These are phyloP conservation scores for Candida albicans DNA, from an alignment of 1,139 yeast genomes.

Conservation along the genomic window DNA sequence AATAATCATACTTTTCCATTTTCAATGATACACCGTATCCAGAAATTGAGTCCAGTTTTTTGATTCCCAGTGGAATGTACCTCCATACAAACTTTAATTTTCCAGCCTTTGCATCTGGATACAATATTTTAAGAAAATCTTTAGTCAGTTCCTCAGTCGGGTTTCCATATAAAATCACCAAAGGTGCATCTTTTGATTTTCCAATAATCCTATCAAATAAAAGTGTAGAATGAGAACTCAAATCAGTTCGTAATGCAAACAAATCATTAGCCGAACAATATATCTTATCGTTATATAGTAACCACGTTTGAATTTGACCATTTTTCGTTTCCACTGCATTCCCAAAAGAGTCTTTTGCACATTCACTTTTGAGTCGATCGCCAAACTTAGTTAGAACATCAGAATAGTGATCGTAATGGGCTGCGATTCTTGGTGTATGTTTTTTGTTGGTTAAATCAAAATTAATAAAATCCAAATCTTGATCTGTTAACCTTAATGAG, in stretches of 20 bases:
- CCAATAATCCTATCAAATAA: slow-evolving; percentile 68
- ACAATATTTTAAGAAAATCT: slow-evolving; percentile 58
- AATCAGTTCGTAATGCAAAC: slow-evolving; percentile 51
- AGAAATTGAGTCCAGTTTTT: slow-evolving; percentile 36
- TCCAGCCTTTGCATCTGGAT: slow-evolving; percentile 60
- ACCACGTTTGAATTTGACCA: slow-evolving; percentile 47
- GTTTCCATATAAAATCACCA: slow-evolving; percentile 52
- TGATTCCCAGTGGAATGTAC: slow-evolving; percentile 44
- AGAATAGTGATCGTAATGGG: slow-evolving; percentile 58
- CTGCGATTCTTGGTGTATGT: slow-evolving; percentile 60
- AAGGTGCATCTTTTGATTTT: slow-evolving; percentile 35
- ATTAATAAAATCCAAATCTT: slow-evolving; percentile 38
- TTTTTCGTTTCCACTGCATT: slow-evolving; percentile 18
- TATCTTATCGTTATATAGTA: slow-evolving; percentile 49
- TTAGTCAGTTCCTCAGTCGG: slow-evolving; percentile 48
- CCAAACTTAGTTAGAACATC: slow-evolving; percentile 24
- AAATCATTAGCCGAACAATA: slow-evolving; percentile 69
- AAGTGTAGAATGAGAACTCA: slow-evolving; percentile 18
- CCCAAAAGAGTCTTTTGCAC: slow-evolving; percentile 41
- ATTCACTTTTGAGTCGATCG: slow-evolving; percentile 21
- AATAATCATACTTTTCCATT: slow-evolving; percentile 62
- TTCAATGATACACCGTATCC: slow-evolving; percentile 72
- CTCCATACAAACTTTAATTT: slow-evolving; percentile 78
- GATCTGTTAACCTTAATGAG: slow-evolving; percentile 22
- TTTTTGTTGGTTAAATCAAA: slow-evolving; percentile 54